Conservation (phyloP, 1,284 basidiomycete species). For the Violaceomyces palustris region DNA sequence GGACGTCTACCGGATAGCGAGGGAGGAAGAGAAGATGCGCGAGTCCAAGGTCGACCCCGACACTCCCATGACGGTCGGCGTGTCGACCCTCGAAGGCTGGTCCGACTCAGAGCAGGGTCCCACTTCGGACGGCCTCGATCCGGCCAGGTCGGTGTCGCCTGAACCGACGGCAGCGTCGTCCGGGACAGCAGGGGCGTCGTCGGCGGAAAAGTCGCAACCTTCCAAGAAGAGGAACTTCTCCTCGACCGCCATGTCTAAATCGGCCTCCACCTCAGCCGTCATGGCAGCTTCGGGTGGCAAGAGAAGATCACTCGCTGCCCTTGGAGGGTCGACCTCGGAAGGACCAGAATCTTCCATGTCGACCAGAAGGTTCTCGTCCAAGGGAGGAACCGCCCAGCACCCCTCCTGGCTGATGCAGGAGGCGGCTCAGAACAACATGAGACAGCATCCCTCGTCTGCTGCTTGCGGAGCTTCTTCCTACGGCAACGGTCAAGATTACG, state of each 20-base stretch:
- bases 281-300: background rate
- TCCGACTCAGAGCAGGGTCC: conserved; percentile 5
- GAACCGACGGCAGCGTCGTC: conserved; percentile 4
- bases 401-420: conserved; percentile 3
- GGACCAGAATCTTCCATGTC: background rate
- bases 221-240: background rate
- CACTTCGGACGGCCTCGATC: conserved; percentile 10
- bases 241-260: background rate
- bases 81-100: conserved; percentile 45
- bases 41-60: conserved; percentile 17
- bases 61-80: conserved; percentile 33
- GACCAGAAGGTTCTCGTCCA: background rate
- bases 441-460: background rate
- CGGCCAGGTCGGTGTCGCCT: conserved; percentile 13
- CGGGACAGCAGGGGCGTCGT: background rate
- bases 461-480: conserved; percentile 1
- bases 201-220: background rate
- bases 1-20: conserved; percentile 58
- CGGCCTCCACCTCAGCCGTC: background rate
- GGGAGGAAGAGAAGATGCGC: conserved; percentile 48
- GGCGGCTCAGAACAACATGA: background rate
- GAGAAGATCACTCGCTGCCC: background rate
- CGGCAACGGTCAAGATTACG: background rate
- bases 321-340: background rate
- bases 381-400: background rate